These are phyloP conservation scores for Trichoderma erinaceum DNA, from an alignment of 495 filamentous ascomycete genomes.

Conservation along the genomic window DNA sequence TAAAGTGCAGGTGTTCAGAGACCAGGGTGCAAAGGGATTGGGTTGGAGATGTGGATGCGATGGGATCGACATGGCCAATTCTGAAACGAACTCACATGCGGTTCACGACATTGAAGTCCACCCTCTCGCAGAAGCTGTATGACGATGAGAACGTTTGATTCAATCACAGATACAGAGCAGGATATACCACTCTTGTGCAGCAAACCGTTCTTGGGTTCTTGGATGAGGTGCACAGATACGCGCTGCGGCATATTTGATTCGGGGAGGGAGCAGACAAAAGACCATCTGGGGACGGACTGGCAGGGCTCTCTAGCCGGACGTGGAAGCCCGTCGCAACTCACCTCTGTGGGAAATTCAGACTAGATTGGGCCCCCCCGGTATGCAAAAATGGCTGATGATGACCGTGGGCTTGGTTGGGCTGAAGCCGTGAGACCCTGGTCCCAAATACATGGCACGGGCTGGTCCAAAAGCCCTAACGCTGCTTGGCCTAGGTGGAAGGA, in stretches of 20 bases:
- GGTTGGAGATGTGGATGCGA: too few relatives aligned
- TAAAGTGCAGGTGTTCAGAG: too few relatives aligned
- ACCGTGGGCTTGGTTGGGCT: constrained; percentile 2
- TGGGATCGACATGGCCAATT: neutral
- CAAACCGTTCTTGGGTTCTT: neutral
- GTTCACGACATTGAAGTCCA: neutral
- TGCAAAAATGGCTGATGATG: constrained; percentile 3
- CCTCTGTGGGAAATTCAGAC: neutral
- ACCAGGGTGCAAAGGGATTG: too few relatives aligned
- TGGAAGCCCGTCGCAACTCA: neutral
- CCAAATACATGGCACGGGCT: constrained; percentile 5
- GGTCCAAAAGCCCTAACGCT: constrained; percentile 1
- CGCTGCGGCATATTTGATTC: neutral
- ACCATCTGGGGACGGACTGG: neutral
- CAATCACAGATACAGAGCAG: neutral
- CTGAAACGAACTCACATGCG: neutral
- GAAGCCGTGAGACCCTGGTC: constrained; percentile 9
- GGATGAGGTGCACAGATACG: neutral
- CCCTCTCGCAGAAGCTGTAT: neutral
- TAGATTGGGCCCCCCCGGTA: neutral
- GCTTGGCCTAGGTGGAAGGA: neutral
- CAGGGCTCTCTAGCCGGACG: neutral
- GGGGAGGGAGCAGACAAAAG: neutral
- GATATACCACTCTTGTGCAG: neutral
- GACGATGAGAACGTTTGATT: neutral